These are phyloP conservation scores for Starmerella etchellsii DNA, from an alignment of 805 yeast species.

Conservation along the genomic window DNA sequence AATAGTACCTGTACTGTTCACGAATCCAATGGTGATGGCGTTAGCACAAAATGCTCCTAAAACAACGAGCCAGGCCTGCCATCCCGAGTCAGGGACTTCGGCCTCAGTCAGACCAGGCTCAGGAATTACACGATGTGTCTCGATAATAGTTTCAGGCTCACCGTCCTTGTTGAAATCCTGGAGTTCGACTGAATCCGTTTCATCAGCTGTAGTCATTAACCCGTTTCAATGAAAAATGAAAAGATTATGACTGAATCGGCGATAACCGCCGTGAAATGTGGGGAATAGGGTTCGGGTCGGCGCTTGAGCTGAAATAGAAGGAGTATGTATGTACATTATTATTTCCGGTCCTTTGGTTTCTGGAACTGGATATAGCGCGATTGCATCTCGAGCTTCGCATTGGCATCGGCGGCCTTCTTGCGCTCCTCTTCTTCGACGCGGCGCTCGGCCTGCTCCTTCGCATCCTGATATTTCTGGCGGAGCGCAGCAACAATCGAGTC, in stretches of 20 bases:
- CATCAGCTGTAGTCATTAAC: no score
- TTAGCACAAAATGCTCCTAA: slow-evolving; percentile 46
- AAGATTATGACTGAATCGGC: no score
- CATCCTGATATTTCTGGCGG: slow-evolving; percentile 22
- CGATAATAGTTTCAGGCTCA: no score
- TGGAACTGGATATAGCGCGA: slow-evolving; percentile 19
- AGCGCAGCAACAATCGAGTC: slow-evolving; percentile 21
- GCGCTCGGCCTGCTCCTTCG: slow-evolving; percentile 28
- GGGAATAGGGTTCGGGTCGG: no score
- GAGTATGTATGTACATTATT: neutral
- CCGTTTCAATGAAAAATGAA: no score
- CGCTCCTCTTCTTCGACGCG: slow-evolving; percentile 24
- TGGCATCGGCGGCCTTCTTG: slow-evolving; percentile 19
- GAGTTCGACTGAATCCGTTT: no score
- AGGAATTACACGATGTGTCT: no score
- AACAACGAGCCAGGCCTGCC: slow-evolving; percentile 40
- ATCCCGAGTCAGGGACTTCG: slow-evolving; percentile 38
- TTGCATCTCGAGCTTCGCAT: slow-evolving; percentile 14
- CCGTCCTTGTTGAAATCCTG: no score
- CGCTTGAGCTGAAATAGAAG: no score
- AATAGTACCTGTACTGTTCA: slow-evolving; percentile 52
- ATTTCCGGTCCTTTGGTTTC: slow-evolving; percentile 7
- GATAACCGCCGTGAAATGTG: no score
- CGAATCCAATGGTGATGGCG: slow-evolving; percentile 45
- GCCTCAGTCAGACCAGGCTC: no score